Evolutionary conservation across 306 rosid species (phyloP).

Genomic region (Cucurbita argyrosperma): DNA sequence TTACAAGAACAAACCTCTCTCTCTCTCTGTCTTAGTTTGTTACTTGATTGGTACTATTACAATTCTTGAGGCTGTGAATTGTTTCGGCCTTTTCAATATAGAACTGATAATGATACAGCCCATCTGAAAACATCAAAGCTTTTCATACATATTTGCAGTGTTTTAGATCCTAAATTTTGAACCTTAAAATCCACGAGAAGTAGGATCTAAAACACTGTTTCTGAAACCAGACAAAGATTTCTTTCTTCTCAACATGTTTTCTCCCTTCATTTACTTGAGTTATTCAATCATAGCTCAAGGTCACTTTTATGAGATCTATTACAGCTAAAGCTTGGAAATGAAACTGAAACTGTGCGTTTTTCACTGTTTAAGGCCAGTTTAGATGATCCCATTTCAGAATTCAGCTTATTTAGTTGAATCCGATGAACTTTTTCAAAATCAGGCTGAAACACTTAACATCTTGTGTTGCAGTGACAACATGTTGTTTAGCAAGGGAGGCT

Average conservation of each 20-base stretch:
- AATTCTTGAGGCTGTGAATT: neutral
- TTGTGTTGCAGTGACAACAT: conserved; percentile 69
- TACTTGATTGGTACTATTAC: neutral
- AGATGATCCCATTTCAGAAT: neutral
- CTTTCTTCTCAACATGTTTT: neutral
- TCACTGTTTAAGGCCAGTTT: neutral
- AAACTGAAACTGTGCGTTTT: neutral
- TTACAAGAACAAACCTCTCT: neutral
- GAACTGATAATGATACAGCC: neutral
- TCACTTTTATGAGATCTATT: neutral
- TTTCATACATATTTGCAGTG: neutral
- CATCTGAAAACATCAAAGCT: neutral
- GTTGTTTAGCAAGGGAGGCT: conserved; percentile 76
- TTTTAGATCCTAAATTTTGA: too few species aligned
- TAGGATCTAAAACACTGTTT: neutral
- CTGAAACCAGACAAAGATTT: neutral
- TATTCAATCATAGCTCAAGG: neutral
- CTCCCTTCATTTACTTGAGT: neutral
- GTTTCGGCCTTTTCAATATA: neutral
- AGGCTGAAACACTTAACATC: neutral
- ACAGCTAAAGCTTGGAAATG: neutral
- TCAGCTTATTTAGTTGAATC: neutral
- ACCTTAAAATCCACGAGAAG: too few species aligned
- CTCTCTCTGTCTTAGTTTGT: neutral
- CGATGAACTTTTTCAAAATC: neutral